Evolutionary conservation across 192 early-diverging fungal species (phyloP).

Genomic region (Entophlyctis luteolus): DNA sequence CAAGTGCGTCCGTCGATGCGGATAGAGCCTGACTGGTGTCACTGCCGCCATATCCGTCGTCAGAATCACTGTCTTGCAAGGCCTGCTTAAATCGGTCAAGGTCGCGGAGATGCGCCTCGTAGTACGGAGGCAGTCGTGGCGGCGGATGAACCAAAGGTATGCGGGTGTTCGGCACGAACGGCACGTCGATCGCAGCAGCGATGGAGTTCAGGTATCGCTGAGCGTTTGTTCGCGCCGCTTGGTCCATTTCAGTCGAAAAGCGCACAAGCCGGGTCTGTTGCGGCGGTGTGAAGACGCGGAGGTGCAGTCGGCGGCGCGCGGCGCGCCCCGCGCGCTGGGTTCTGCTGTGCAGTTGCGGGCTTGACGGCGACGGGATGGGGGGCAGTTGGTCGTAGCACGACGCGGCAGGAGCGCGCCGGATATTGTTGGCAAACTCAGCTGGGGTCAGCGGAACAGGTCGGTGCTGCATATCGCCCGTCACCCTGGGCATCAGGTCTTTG

Average conservation of each 20-base stretch:
- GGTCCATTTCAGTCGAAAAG: not conserved
- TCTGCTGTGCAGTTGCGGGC: not conserved
- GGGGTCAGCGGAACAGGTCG: not conserved
- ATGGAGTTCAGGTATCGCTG: conserved; percentile 33
- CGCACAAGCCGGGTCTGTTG: not conserved
- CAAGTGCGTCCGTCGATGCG: no score
- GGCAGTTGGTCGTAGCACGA: not conserved
- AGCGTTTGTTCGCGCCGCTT: not conserved
- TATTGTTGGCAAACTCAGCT: not conserved
- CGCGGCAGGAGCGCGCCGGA: not conserved
- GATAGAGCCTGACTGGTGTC: not conserved
- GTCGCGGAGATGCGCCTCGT: conserved; percentile 27
- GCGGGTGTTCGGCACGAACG: conserved; percentile 27
- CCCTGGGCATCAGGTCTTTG: conserved; percentile 29
- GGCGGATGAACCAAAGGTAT: conserved; percentile 27
- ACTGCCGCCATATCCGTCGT: not conserved
- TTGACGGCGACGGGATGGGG: not conserved
- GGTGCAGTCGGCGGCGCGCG: not conserved
- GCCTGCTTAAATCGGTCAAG: conserved; percentile 11
- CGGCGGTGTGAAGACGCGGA: not conserved
- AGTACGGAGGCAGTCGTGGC: conserved; percentile 32
- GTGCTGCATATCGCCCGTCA: no score
- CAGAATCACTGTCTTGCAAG: conserved; percentile 17
- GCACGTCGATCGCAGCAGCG: conserved; percentile 42
- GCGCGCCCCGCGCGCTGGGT: not conserved